Evolutionary conservation across 805 yeast genomes (phyloP), one percentile per base, ranked within the genome.

Genomic region (Pichia nakasei): DNA sequence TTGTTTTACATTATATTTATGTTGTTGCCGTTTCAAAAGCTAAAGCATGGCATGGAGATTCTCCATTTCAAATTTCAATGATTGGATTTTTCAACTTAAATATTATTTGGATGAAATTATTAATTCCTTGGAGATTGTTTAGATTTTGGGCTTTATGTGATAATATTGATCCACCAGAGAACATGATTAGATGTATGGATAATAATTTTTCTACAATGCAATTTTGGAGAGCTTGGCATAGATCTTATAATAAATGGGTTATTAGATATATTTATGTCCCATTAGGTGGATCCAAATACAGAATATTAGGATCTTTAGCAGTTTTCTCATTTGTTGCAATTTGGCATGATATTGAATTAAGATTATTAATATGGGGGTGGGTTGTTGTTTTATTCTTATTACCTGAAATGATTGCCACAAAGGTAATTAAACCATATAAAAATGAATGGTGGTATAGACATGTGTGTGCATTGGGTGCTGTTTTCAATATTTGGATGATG

Each of bases 181-280:
- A 93, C 57, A 93, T 93, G 97, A 80, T 93, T 45, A 71, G 99
- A 46, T 89, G 97, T 59, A 86, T 93, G 78, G 85, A 87, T 60
- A 87, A 93, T 63, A 93, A 93, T 64, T 93, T 81, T 61, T 83
- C 95, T 29, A 93, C 96, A 0, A 63, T 86, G 48, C 87, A 93
- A n/a, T 93, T 93, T 61, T 93, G 99, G 99, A 75, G 97, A 58
- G 95, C 96, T 4, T 93, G 99, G 99, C 99, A 93, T 64, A 76
- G 97, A 57, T 82, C 95, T 39, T 93, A 70, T 66, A 89, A 91
- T 64, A 75, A 83, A 52, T 93, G 96, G 95, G 83, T 85, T 29
- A 75, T 85, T 22, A 72, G 95, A 48, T 93, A 93, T 61, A 75
- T 93, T 35, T 93, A 93, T 55, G 72, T 93, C 20, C 98, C 98